Evolutionary conservation across 306 rosid genomes (phyloP).

Genomic region (Cicer bijugum): DNA sequence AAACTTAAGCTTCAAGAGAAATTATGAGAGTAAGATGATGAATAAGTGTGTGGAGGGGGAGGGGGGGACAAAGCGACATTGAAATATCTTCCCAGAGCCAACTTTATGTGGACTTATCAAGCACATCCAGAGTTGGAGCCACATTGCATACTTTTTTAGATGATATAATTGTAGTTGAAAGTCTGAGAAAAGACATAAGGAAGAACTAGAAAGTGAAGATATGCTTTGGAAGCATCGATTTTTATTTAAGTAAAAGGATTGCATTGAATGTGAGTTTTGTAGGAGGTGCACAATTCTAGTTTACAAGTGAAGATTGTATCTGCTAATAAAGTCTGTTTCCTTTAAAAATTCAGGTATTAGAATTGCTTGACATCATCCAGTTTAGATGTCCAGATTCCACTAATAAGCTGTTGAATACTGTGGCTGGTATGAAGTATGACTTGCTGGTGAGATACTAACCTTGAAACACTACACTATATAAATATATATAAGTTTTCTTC

Average conservation of each 20-base stretch:
- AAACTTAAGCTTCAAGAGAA: conserved; percentile 7
- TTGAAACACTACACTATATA: neutral
- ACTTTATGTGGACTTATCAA: neutral
- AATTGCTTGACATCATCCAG: conserved; percentile 91
- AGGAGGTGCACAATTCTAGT: conserved; percentile 10
- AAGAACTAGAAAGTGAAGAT: conserved; percentile 1
- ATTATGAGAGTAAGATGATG: conserved; percentile 12
- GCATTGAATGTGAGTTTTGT: neutral
- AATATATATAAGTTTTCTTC: neutral
- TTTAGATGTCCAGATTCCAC: conserved; percentile 83
- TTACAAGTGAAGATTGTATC: neutral
- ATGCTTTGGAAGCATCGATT: conserved; percentile 4
- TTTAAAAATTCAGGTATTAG: conserved; percentile 69
- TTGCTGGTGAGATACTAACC: conserved; percentile 66
- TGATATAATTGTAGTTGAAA: neutral
- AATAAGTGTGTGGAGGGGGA: neutral
- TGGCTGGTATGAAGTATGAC: conserved; percentile 67
- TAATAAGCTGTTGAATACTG: conserved; percentile 64
- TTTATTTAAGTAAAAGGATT: neutral
- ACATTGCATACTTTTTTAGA: neutral
- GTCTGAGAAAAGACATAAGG: neutral
- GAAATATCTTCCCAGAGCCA: neutral
- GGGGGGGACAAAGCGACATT: neutral
- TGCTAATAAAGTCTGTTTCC: conserved; percentile 14
- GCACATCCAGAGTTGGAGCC: neutral